phyloP scores from a whole-genome alignment of 345 rosid genomes.

The Salix caprea region DNA sequence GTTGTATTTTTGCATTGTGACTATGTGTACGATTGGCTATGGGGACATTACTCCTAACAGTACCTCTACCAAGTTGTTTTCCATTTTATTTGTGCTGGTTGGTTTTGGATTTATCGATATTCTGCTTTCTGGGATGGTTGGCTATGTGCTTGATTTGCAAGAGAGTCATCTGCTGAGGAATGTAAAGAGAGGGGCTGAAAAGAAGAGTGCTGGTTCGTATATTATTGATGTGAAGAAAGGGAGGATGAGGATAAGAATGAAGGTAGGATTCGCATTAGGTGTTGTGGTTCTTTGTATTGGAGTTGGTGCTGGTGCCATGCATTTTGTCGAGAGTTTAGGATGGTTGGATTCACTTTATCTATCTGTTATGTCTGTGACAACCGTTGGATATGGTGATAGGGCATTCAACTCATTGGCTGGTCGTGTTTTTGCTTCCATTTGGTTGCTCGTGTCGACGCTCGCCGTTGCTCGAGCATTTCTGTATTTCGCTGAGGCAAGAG shows the following conservation, averaged over 20 bases:
- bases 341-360: constrained; percentile 90
- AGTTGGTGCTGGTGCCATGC: constrained; percentile 71
- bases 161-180: constrained; percentile 66
- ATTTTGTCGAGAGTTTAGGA: constrained; percentile 61
- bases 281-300: constrained; percentile 85
- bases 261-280: constrained; percentile 85
- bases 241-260: constrained; percentile 93
- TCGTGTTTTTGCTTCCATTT: constrained; percentile 70
- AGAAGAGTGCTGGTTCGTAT: constrained; percentile 41
- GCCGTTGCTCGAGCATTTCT: constrained; percentile 78
- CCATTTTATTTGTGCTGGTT: constrained; percentile 75
- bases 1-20: constrained; percentile 79
- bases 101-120: constrained; percentile 83
- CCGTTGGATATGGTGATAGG: constrained; percentile 83
- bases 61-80: constrained; percentile 62
- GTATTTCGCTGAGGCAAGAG: constrained; percentile 81
- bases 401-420: constrained; percentile 67
- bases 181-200: constrained; percentile 37
- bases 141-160: constrained; percentile 84
- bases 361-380: constrained; percentile 94
- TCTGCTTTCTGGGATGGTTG: constrained; percentile 75
- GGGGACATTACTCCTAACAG: constrained; percentile 81
- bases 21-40: constrained; percentile 94
- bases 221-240: constrained; percentile 85
- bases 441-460: constrained; percentile 92